Conservation (phyloP, 148 eudicot species). For the Silene latifolia region DNA sequence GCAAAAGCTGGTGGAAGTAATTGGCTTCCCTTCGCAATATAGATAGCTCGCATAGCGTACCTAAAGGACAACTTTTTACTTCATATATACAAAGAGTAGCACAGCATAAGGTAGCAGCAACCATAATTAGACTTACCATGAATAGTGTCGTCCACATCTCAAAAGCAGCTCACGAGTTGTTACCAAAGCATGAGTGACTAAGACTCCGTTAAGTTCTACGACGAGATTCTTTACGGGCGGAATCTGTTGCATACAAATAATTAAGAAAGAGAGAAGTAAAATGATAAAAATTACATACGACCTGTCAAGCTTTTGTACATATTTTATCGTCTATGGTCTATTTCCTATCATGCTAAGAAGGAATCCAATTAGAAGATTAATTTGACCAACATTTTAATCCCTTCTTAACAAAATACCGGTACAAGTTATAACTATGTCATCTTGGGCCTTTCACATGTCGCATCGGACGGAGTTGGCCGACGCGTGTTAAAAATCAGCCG, state of each 20-base stretch:
- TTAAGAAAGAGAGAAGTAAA: not conserved
- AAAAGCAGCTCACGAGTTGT: constrained; percentile 71
- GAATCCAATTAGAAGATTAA: too few species aligned
- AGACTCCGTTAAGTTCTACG: constrained; percentile 93
- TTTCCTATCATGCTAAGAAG: too few species aligned
- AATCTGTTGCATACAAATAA: constrained; percentile 38
- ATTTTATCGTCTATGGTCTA: too few species aligned
- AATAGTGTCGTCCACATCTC: constrained; percentile 93
- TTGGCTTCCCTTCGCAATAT: constrained; percentile 94
- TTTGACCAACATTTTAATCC: too few species aligned
- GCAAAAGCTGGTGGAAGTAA: constrained; percentile 96
- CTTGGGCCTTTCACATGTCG: too few species aligned
- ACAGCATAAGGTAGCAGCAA: constrained; percentile 7
- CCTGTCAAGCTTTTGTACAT: not conserved
- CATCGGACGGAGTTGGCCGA: too few species aligned
- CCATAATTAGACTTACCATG: constrained; percentile 55
- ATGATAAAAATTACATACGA: not conserved
- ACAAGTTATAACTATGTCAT: too few species aligned
- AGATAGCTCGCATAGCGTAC: constrained; percentile 97
- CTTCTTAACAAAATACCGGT: too few species aligned
- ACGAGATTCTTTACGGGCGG: constrained; percentile 67
- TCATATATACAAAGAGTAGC: constrained; percentile 10
- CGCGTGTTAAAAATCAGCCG: too few species aligned
- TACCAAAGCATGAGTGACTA: constrained; percentile 93
- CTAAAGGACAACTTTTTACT: constrained; percentile 30